Conservation (phyloP, 2,329 filamentous ascomycete species). For the Dichotomopilus funicola region DNA sequence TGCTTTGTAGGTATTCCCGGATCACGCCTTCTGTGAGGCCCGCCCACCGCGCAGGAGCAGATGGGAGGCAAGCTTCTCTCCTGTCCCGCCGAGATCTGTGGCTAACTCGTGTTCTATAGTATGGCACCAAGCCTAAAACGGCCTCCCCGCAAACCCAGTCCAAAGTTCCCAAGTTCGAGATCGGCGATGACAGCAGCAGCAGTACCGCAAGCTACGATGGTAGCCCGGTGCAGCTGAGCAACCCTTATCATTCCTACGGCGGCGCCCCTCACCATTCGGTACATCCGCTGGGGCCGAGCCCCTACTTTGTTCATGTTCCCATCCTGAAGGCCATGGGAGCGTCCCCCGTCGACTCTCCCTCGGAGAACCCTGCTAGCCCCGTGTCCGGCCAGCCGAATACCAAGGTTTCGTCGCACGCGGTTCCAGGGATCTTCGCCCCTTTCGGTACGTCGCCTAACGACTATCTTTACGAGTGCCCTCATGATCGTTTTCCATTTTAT, state of each 20-base stretch:
- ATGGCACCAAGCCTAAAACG: constrained; percentile 54
- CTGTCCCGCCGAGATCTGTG: constrained; percentile 22
- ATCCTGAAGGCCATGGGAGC: constrained; percentile 27
- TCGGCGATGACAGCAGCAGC: constrained; percentile 32
- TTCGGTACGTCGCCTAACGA: constrained; percentile 41
- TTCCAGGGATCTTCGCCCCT: constrained; percentile 38
- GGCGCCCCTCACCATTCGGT: constrained; percentile 41
- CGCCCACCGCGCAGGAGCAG: constrained; percentile 19
- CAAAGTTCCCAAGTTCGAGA: constrained; percentile 35
- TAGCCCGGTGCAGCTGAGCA: constrained; percentile 31
- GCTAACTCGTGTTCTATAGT: constrained; percentile 45
- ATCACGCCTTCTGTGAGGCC: constrained; percentile 23
- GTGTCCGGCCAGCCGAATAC: constrained; percentile 30
- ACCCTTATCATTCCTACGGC: constrained; percentile 27
- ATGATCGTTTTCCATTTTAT: constrained; percentile 44
- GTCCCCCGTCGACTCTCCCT: constrained; percentile 31
- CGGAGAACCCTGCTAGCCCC: constrained; percentile 24
- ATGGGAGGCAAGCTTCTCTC: constrained; percentile 23
- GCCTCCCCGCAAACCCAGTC: constrained; percentile 34
- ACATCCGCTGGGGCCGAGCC: constrained; percentile 29
- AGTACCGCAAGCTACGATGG: constrained; percentile 31
- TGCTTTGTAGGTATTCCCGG: constrained; percentile 88
- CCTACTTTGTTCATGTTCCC: constrained; percentile 31
- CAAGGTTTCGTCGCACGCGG: constrained; percentile 38
- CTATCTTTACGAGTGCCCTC: constrained; percentile 36